phyloP scores from a whole-genome alignment of 108 stramenopile species.

The Skeletonema grethae region DNA sequence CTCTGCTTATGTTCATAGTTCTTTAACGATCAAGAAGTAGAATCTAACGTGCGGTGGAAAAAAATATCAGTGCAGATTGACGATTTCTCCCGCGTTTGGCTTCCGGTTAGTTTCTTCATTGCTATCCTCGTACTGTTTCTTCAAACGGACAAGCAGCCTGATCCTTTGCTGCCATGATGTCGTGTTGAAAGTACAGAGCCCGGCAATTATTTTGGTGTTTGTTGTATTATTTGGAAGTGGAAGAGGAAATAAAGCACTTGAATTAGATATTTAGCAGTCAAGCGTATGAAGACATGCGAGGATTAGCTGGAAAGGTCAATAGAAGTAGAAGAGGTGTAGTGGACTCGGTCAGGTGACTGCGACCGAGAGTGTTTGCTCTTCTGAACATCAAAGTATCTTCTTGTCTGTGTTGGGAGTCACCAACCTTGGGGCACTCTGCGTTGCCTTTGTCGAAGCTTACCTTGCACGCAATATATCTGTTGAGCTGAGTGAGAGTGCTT shows the following conservation, averaged over 20 bases:
- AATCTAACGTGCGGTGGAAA: slow-evolving; percentile 35
- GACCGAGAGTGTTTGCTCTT: slow-evolving; percentile 35
- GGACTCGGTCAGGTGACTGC: slow-evolving; percentile 19
- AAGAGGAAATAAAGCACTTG: no score
- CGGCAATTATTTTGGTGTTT: no score
- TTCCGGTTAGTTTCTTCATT: slow-evolving; percentile 30
- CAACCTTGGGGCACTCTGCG: slow-evolving; percentile 36
- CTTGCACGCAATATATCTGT: slow-evolving; percentile 48
- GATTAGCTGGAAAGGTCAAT: no score
- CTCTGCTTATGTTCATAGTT: slow-evolving; percentile 16
- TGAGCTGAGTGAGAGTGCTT: slow-evolving; percentile 36
- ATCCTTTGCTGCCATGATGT: no score
- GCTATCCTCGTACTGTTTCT: background rate
- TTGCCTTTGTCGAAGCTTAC: slow-evolving; percentile 48
- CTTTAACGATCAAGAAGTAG: slow-evolving; percentile 25
- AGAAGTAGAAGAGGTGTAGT: no score
- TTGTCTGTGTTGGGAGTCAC: slow-evolving; percentile 25
- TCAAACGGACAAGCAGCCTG: no score
- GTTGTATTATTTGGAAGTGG: no score
- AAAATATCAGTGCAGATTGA: slow-evolving; percentile 27
- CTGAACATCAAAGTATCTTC: slow-evolving; percentile 30
- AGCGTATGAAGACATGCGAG: no score
- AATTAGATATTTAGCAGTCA: no score
- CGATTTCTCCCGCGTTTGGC: slow-evolving; percentile 20
- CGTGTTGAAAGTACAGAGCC: no score